These are phyloP conservation scores for Dendrobium catenatum DNA, from an alignment of 106 monocot genomes.

Conservation along the genomic window DNA sequence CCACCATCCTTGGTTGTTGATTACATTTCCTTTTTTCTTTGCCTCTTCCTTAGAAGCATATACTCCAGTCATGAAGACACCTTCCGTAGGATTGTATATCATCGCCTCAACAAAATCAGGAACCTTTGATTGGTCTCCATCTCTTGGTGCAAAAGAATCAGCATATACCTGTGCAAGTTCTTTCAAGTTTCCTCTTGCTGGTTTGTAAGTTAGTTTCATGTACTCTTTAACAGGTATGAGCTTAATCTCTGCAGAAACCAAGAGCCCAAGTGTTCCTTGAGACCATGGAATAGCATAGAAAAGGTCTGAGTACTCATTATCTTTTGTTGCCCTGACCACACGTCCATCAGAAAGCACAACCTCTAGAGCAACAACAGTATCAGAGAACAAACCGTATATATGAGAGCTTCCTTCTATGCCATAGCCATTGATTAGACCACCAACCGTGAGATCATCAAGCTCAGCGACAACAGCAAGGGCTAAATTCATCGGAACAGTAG, in stretches of 20 bases:
- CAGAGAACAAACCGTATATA: slow-evolving; percentile 31
- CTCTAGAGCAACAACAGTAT: slow-evolving; percentile 31
- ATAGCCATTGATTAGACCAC: slow-evolving; percentile 35
- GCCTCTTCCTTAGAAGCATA: slow-evolving; percentile 35
- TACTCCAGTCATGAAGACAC: slow-evolving; percentile 22
- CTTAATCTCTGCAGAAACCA: slow-evolving; percentile 35
- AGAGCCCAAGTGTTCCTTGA: slow-evolving; percentile 24
- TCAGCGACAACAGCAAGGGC: slow-evolving; percentile 30
- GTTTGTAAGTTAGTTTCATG: slow-evolving; percentile 34
- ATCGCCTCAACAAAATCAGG: slow-evolving; percentile 33
- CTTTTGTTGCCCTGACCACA: slow-evolving; percentile 28
- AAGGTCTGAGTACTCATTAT: slow-evolving; percentile 29
- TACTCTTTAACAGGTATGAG: slow-evolving; percentile 37
- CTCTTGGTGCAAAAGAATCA: slow-evolving; percentile 34
- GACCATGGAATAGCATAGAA: slow-evolving; percentile 37
- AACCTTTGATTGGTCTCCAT: slow-evolving; percentile 22
- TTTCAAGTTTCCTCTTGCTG: slow-evolving; percentile 17
- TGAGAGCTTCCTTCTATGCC: slow-evolving; percentile 40
- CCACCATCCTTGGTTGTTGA: slow-evolving; percentile 32
- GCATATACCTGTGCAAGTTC: slow-evolving; percentile 30
- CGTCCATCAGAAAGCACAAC: slow-evolving; percentile 31
- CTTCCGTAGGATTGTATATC: slow-evolving; percentile 21
- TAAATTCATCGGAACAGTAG: slow-evolving; percentile 31
- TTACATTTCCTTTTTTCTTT: slow-evolving; percentile 26
- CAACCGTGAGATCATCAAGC: slow-evolving; percentile 30